Evolutionary conservation across 2,329 filamentous ascomycete species (phyloP), one percentile per base, ranked within the genome.

Genomic region (Pleoardoris graminearum): DNA sequence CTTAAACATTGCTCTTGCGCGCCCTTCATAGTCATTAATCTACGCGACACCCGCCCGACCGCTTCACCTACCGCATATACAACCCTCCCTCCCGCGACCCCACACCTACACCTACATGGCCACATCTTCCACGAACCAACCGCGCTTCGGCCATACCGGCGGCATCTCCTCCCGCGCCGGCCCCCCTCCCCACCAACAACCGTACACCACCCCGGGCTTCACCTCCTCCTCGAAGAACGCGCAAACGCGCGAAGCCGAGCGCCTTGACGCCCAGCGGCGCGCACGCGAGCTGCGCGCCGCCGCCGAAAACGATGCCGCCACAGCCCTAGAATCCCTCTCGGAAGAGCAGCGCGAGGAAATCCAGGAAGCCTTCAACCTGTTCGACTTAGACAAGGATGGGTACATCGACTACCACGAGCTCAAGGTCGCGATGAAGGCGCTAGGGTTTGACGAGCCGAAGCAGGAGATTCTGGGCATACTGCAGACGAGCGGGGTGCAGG

Each of bases 341-440:
- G 92, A 97, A 68, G 92, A 97, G 75, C 92, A 97, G 73, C 83
- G 88, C 60, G 90, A 95, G 68, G 92, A 97, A 74, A 93, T 97
- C 59, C 90, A 90, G 71, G 92, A 97, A 80, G 92, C 93, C 89
- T 97, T 97, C 76, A 87, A 87, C 57, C 86, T 97, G 60, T 97
- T 99, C 81, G 94, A 97, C 74, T 88, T 96, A 68, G 93, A 97
- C 80, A 93, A 95, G 73, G 92, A 97, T 77, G 84, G 87, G 41
- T 86, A 89, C 75, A 90, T 99, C 70, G 93, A 97, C 79, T 97
- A 96, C 80, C 94, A 97, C 78, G 94, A 99, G 77, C 90, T 97
- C 72, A 93, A 94, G 75, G 94, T 97, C 77, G 91, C 93, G 55
- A 87, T 97, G 66, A 94, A 95, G 72, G 94, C 94, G 3, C 85